phyloP scores from a whole-genome alignment of 768 basidiomycete species.

The Botryobasidium botryosum region DNA sequence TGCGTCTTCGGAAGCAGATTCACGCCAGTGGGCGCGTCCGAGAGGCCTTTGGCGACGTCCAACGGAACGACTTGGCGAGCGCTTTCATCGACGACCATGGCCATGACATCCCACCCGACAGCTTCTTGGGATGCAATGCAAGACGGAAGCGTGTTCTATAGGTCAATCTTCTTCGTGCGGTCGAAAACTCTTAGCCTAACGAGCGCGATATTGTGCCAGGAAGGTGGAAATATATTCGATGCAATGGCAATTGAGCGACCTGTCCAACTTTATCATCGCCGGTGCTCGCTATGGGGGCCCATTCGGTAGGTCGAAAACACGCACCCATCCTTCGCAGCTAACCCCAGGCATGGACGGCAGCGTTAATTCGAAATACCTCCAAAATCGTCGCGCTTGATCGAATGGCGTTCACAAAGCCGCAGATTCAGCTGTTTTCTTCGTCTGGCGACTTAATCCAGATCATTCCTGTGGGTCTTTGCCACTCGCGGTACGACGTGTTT shows the following conservation, averaged over 20 bases:
- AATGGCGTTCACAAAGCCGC: slow-evolving; percentile 46
- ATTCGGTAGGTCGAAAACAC: slow-evolving; percentile 38
- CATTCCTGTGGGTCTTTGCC: slow-evolving; percentile 17
- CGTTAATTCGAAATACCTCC: slow-evolving; percentile 69
- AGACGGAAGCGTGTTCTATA: slow-evolving; percentile 74
- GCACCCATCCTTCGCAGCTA: background rate
- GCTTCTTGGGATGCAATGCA: slow-evolving; percentile 83
- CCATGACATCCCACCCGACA: slow-evolving; percentile 38
- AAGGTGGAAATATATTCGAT: slow-evolving; percentile 71
- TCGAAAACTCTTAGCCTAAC: background rate
- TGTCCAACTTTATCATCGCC: slow-evolving; percentile 63
- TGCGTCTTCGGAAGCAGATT: too few species aligned
- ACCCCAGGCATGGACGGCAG: slow-evolving; percentile 24
- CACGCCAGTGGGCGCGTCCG: too few species aligned
- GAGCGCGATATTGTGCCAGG: slow-evolving; percentile 9
- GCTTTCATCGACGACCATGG: slow-evolving; percentile 4
- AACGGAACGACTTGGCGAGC: background rate
- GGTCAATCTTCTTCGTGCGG: slow-evolving; percentile 16
- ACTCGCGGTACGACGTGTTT: background rate
- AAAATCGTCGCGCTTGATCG: slow-evolving; percentile 62
- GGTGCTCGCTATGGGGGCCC: slow-evolving; percentile 82
- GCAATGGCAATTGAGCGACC: slow-evolving; percentile 56
- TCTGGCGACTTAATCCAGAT: slow-evolving; percentile 44
- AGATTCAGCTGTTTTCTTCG: slow-evolving; percentile 76
- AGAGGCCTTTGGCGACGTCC: too few species aligned